Conservation (phyloP, 2,329 filamentous ascomycete genomes). For the Colletotrichum lupini region DNA sequence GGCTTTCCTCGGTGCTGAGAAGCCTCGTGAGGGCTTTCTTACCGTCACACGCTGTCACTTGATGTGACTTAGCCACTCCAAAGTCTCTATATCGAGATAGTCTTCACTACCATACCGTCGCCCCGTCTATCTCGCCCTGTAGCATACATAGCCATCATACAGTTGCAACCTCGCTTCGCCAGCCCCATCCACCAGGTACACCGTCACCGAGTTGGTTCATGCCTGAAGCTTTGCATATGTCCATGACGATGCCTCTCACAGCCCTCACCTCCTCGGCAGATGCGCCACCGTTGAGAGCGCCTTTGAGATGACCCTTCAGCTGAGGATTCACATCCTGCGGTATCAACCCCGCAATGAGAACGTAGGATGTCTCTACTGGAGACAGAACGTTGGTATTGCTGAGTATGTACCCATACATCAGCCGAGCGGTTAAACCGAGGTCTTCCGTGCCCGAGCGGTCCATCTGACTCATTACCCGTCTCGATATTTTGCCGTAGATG, state of each 20-base stretch:
- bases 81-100: no score
- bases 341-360: slow-evolving; percentile 61
- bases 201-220: slow-evolving; percentile 53
- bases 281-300: slow-evolving; percentile 61
- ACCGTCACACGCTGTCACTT: no score
- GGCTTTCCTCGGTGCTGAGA: not conserved
- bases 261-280: slow-evolving; percentile 59
- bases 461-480: slow-evolving; percentile 59
- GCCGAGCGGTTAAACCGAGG: slow-evolving; percentile 56
- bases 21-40: not conserved
- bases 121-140: not conserved
- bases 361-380: slow-evolving; percentile 59
- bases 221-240: slow-evolving; percentile 58
- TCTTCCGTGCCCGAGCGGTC: slow-evolving; percentile 61
- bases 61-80: no score
- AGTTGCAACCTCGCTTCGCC: slow-evolving; percentile 56
- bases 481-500: slow-evolving; percentile 61
- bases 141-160: slow-evolving; percentile 42
- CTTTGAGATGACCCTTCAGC: slow-evolving; percentile 63
- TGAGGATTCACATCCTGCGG: slow-evolving; percentile 66
- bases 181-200: slow-evolving; percentile 55
- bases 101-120: not conserved
- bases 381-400: slow-evolving; percentile 59
- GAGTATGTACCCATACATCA: slow-evolving; percentile 62
- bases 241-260: slow-evolving; percentile 56